Conservation (phyloP, 495 filamentous ascomycete genomes). For the Neurospora sp. region DNA sequence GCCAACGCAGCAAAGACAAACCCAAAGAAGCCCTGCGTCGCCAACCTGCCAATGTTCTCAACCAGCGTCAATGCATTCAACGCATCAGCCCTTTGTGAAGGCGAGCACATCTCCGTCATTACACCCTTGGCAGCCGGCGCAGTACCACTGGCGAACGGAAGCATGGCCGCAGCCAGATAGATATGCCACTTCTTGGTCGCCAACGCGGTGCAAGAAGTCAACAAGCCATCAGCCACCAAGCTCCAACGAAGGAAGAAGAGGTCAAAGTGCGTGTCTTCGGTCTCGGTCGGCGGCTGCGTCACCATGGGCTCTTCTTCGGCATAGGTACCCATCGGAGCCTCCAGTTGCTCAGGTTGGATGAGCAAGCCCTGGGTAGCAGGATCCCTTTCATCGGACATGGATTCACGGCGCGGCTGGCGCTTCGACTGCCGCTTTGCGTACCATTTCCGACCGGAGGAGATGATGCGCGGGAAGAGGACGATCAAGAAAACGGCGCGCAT, state of each 20-base stretch:
- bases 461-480: conserved; percentile 45
- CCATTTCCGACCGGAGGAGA: conserved; percentile 37
- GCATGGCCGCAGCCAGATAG: conserved; percentile 38
- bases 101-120: conserved; percentile 44
- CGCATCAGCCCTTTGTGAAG: conserved; percentile 38
- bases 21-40: conserved; percentile 44
- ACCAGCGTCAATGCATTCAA: conserved; percentile 46
- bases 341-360: conserved; percentile 26
- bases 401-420: background rate
- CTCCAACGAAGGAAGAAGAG: conserved; percentile 44
- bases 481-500: conserved; percentile 45
- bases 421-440: conserved; percentile 13
- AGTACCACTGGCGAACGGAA: conserved; percentile 46
- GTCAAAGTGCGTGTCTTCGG: conserved; percentile 40
- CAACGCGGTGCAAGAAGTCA: conserved; percentile 42
- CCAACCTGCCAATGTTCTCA: conserved; percentile 42
- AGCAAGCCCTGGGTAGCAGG: conserved; percentile 9
- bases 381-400: background rate
- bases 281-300: conserved; percentile 12
- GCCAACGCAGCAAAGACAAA: conserved; percentile 44
- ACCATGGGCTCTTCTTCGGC: conserved; percentile 34
- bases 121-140: conserved; percentile 48
- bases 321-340: conserved; percentile 28
- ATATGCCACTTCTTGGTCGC: conserved; percentile 44
- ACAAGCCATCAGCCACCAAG: conserved; percentile 38